Evolutionary conservation across 306 rosid genomes (phyloP).

Genomic region (Macrotyloma uniflorum): DNA sequence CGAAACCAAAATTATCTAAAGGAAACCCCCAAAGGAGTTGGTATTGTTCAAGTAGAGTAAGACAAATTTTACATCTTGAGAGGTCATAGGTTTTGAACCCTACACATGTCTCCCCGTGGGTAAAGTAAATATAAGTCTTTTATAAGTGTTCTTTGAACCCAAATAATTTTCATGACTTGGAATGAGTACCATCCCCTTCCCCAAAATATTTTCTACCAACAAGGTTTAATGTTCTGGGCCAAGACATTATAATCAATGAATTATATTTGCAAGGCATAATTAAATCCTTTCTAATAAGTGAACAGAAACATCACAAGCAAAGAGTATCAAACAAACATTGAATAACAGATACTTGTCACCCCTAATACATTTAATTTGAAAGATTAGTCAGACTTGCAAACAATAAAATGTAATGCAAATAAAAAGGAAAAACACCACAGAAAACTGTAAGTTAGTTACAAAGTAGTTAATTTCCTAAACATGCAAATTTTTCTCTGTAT

Average conservation of each 20-base stretch:
- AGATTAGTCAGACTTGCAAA: not conserved
- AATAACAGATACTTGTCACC: not conserved
- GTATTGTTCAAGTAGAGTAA: not conserved
- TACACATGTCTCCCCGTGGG: not conserved
- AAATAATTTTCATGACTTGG: not conserved
- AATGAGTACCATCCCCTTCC: not conserved
- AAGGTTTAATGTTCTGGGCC: not conserved
- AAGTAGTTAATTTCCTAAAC: not conserved
- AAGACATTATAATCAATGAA: not conserved
- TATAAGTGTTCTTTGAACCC: not conserved
- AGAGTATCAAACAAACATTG: not conserved
- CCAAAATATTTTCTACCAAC: not conserved
- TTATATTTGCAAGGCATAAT: not conserved
- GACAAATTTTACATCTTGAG: not conserved
- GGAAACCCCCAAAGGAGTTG: not conserved
- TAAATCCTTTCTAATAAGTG: not conserved
- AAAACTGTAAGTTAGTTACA: slow-evolving; percentile 1
- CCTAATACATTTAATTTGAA: not conserved
- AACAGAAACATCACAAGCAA: slow-evolving; percentile 17
- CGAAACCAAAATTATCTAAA: not conserved
- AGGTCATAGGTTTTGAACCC: not conserved
- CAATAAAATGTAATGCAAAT: slow-evolving; percentile 1
- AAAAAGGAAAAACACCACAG: not conserved
- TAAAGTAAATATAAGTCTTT: not conserved
- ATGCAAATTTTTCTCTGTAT: not conserved